Percentiles rank a stretch among this genome's conserved stretches.
Conservation (phyloP, 1,139 yeast species). For the Taiozyma sp. region DNA sequence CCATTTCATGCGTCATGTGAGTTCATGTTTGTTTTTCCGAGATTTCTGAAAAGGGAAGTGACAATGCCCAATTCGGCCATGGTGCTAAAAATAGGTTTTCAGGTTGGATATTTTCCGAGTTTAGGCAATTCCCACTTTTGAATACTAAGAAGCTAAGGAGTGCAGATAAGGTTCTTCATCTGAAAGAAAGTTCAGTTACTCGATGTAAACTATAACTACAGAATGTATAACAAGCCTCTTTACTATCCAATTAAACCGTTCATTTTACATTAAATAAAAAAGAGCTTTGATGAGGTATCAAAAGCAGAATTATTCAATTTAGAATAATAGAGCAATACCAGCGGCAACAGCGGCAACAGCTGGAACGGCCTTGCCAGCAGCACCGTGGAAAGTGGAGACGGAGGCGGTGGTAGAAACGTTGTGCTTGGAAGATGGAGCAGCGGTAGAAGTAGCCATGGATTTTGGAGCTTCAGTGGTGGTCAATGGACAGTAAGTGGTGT, state of each 20-base stretch:
- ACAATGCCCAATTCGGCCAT: neutral
- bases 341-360: constrained; percentile 27
- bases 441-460: constrained; percentile 1
- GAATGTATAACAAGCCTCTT: neutral
- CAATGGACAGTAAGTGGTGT: constrained; percentile 34
- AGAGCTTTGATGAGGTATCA: neutral
- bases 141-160: neutral
- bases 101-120: neutral
- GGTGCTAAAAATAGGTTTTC: neutral
- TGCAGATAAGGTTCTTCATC: too few relatives aligned
- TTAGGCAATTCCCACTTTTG: neutral
- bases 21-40: neutral
- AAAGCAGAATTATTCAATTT: constrained; percentile 6
- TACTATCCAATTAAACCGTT: constrained; percentile 1
- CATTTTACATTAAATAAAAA: neutral
- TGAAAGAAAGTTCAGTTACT: too few relatives aligned
- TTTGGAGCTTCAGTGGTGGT: constrained; percentile 12
- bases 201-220: neutral
- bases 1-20: neutral
- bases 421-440: constrained; percentile 7
- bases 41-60: neutral
- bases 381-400: constrained; percentile 21
- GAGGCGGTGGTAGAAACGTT: constrained; percentile 16
- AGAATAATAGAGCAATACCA: constrained; percentile 27
- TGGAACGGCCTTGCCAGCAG: constrained; percentile 25